A percentile compares a stretch with the other conserved stretches of the same genome.
These are phyloP conservation scores for Ophiostoma ulmi DNA, from an alignment of 2,329 filamentous ascomycete species.

Conservation along the genomic window DNA sequence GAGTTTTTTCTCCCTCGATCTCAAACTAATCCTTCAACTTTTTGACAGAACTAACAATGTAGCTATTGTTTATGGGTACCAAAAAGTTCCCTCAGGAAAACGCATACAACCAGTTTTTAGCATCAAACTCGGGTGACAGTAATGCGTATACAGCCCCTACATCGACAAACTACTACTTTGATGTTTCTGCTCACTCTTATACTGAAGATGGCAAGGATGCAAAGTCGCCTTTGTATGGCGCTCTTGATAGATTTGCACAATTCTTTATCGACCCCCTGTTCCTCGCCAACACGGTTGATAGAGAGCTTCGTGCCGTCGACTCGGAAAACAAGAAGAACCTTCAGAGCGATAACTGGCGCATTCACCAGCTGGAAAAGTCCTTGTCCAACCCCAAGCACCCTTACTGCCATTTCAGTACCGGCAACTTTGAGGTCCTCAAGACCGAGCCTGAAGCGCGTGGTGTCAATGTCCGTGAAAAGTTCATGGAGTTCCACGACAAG, in stretches of 20 bases:
- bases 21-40: not conserved
- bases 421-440: slow-evolving; percentile 80
- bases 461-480: slow-evolving; percentile 81
- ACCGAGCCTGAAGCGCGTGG: slow-evolving; percentile 72
- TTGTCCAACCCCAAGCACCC: slow-evolving; percentile 84
- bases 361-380: slow-evolving; percentile 82
- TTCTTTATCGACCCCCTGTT: slow-evolving; percentile 91
- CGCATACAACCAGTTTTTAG: slow-evolving; percentile 89
- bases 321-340: slow-evolving; percentile 98
- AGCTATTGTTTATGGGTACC: slow-evolving; percentile 95
- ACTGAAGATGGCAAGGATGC: slow-evolving; percentile 48
- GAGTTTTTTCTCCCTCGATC: slow-evolving; percentile 29
- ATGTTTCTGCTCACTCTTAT: slow-evolving; percentile 73
- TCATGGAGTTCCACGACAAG: slow-evolving; percentile 84
- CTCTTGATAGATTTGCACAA: slow-evolving; percentile 84
- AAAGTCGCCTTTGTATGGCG: slow-evolving; percentile 64
- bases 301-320: slow-evolving; percentile 83
- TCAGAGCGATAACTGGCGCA: slow-evolving; percentile 81
- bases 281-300: slow-evolving; percentile 74
- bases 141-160: slow-evolving; percentile 93
- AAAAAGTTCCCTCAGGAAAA: slow-evolving; percentile 97
- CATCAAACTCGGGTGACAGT: slow-evolving; percentile 81
- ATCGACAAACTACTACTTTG: slow-evolving; percentile 97
- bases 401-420: slow-evolving; percentile 86
- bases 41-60: slow-evolving; percentile 18